phyloP scores from a whole-genome alignment of 1,284 basidiomycete species.

The Trametes versicolor region DNA sequence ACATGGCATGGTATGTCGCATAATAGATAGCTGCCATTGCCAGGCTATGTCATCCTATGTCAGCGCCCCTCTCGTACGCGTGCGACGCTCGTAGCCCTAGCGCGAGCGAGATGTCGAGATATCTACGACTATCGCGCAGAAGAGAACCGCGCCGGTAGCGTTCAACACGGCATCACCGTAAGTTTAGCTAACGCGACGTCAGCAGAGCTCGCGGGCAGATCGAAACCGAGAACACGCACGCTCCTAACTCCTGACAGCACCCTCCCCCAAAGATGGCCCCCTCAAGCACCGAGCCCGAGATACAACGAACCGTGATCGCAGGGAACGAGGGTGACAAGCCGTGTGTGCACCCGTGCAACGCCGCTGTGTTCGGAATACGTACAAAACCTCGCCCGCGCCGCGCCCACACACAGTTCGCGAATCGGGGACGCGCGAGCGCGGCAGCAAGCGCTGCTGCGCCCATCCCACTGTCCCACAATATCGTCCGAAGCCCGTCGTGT shows the following conservation, averaged over 20 bases:
- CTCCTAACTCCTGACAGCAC: slow-evolving; percentile 5
- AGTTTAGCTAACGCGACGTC: slow-evolving; percentile 5
- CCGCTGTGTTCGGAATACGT: slow-evolving; percentile 22
- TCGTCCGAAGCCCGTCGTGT: slow-evolving; percentile 1
- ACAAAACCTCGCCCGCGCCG: slow-evolving; percentile 17
- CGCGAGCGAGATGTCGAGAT: not conserved
- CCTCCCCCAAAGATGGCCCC: not conserved
- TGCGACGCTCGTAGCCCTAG: not conserved
- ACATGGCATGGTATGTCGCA: slow-evolving; percentile 11
- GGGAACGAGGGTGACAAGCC: slow-evolving; percentile 26
- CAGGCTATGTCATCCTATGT: not conserved
- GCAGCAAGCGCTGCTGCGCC: not conserved
- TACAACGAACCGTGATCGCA: slow-evolving; percentile 17
- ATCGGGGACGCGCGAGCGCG: not conserved
- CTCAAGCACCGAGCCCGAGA: not conserved
- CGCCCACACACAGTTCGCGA: slow-evolving; percentile 10
- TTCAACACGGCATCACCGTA: not conserved
- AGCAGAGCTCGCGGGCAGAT: slow-evolving; percentile 3
- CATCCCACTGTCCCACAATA: not conserved
- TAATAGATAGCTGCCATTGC: not conserved
- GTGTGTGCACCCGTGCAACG: slow-evolving; percentile 12
- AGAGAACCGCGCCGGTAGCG: not conserved
- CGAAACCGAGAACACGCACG: slow-evolving; percentile 3
- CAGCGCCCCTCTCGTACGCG: not conserved
- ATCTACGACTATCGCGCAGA: not conserved